Percentiles rank a stretch among this genome's conserved stretches.
phyloP scores from a whole-genome alignment of 352 stramenopile species.

The Thalassiosira sp. region DNA sequence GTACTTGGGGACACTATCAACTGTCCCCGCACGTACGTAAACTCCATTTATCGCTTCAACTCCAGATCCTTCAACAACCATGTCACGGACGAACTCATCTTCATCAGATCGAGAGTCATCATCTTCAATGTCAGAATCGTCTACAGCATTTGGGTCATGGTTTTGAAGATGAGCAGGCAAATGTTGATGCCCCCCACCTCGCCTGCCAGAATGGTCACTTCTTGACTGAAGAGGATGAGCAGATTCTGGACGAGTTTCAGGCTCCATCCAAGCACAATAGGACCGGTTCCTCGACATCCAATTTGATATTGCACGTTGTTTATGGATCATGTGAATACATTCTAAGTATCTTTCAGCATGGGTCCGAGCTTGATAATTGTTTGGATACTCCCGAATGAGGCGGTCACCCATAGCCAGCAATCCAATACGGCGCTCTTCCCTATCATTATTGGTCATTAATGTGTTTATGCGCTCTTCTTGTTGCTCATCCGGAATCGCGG shows the following conservation, averaged over 20 bases:
- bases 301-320: constrained; percentile 52
- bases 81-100: constrained; percentile 32
- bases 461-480: constrained; percentile 70
- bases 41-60: constrained; percentile 75
- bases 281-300: constrained; percentile 75
- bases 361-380: constrained; percentile 43
- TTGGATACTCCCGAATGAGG: constrained; percentile 47
- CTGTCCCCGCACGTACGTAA: constrained; percentile 59
- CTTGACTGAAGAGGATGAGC: constrained; percentile 45
- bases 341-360: constrained; percentile 67
- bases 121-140: constrained; percentile 66
- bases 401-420: constrained; percentile 52
- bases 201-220: constrained; percentile 58
- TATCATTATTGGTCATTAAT: constrained; percentile 65
- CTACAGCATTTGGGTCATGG: constrained; percentile 71
- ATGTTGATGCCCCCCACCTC: constrained; percentile 48
- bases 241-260: constrained; percentile 42
- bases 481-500: constrained; percentile 66
- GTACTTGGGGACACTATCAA: constrained; percentile 72
- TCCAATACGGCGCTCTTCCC: constrained; percentile 30
- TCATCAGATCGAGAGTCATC: constrained; percentile 69
- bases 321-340: constrained; percentile 64
- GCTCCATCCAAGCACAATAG: constrained; percentile 74
- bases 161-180: constrained; percentile 41
- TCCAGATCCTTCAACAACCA: constrained; percentile 72